Evolutionary conservation across 1,139 yeast genomes (phyloP), one percentile per base, ranked within the genome.

Genomic region (Sporopachydermia cereana): DNA sequence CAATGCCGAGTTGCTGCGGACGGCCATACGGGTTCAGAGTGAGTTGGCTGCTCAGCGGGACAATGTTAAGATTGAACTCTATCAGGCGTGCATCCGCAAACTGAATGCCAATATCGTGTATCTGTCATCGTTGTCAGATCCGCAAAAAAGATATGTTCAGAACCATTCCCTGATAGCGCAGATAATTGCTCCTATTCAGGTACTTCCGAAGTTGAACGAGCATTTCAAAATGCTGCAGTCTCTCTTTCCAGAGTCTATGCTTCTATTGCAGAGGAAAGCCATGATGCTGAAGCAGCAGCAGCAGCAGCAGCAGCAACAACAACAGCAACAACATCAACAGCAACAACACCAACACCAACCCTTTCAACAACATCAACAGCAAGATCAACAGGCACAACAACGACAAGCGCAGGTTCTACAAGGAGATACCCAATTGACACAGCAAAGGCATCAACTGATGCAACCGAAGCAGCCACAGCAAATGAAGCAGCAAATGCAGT

Each of bases 171-270:
- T 34, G 17, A 34, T 34, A 34, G 39, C 39, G 9, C 39, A 34
- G 22, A 34, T 34, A 20, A 20, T 34, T 7, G 39, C 39, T n/a
- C 39, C 39, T 7, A 34, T 34, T n/a, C 39, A 34, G 17, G 7
- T 9, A n/a, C 39, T 34, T 7, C 18, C 39, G 39, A 34, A 34
- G 17, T 21, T 34, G 9, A 21, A 7, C 17, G 39, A 34, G 9
- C 39, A 34, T 5, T 34, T 34, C n/a, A 34, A 34, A 34, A 34
- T 34, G 5, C 39, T 34, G 9, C 39, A 34, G 39, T 34, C 39
- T 34, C 22, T 34, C 9, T 34, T 34, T n/a, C 39, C 39, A 7
- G 39, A 34, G 22, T 34, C 39, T 7, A 5, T 34, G n/a, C 5
- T 34, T 12, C 22, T 34, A n/a, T n/a, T 34, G 5, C 39, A 34